Conservation (phyloP, 345 rosid genomes). For the Clarkia xantiana region DNA sequence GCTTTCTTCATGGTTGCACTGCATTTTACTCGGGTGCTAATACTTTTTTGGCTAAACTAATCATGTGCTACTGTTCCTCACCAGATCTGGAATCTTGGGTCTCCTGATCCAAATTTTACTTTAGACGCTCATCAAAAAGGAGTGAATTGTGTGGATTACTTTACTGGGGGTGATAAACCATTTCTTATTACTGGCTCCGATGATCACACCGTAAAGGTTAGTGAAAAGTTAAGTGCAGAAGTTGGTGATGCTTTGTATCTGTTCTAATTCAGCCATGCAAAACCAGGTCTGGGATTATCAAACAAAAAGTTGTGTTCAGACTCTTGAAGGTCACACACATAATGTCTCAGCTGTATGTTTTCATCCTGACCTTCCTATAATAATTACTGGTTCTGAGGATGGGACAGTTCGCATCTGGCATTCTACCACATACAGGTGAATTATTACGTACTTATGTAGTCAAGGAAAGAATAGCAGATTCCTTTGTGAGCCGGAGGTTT, state of each 20-base stretch:
- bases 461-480: too few relatives aligned
- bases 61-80: neutral
- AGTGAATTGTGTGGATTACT: constrained; percentile 74
- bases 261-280: constrained; percentile 7
- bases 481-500: too few relatives aligned
- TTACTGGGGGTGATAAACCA: constrained; percentile 54
- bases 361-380: constrained; percentile 76
- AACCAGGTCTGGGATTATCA: constrained; percentile 77
- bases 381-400: constrained; percentile 81
- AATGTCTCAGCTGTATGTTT: constrained; percentile 73
- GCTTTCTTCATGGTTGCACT: neutral
- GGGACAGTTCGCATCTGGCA: constrained; percentile 78
- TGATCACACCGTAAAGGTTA: constrained; percentile 84
- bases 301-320: constrained; percentile 69
- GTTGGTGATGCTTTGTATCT: constrained; percentile 7
- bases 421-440: constrained; percentile 66
- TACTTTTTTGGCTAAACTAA: constrained; percentile 2
- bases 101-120: constrained; percentile 58
- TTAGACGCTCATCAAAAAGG: constrained; percentile 83
- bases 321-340: constrained; percentile 75
- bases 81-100: constrained; percentile 88
- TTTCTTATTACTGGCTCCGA: constrained; percentile 79
- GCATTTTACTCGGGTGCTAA: constrained; percentile 3
- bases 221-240: constrained; percentile 9
- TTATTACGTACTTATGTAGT: neutral